These are phyloP conservation scores for Phaseolus coccineus DNA, from an alignment of 331 rosid species.

Conservation along the genomic window DNA sequence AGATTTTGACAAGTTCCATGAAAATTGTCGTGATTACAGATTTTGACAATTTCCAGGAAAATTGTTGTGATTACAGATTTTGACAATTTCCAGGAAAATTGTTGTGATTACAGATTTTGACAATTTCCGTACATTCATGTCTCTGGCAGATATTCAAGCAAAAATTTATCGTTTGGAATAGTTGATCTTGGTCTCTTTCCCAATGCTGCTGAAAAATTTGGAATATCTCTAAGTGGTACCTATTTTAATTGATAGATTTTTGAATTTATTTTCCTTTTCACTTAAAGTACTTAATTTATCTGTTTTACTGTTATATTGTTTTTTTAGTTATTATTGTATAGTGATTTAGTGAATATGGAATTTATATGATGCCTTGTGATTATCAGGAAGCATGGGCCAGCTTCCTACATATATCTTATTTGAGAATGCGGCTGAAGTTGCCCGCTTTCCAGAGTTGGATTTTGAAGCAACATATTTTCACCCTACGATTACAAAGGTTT, in stretches of 20 bases:
- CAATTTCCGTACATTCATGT: constrained; percentile 36
- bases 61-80: constrained; percentile 12
- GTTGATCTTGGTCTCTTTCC: constrained; percentile 97
- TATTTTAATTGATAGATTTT: background rate
- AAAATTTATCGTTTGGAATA: constrained; percentile 81
- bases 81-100: constrained; percentile 31
- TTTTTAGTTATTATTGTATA: constrained; percentile 12
- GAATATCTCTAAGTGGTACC: constrained; percentile 84
- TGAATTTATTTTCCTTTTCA: constrained; percentile 22
- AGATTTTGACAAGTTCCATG: no score
- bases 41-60: background rate
- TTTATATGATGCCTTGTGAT: constrained; percentile 34
- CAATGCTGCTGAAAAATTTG: constrained; percentile 82
- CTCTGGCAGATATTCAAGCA: constrained; percentile 83
- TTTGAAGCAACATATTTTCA: constrained; percentile 60
- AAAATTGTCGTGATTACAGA: no score
- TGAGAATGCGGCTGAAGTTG: constrained; percentile 78
- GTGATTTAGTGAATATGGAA: constrained; percentile 29
- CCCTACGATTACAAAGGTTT: constrained; percentile 79
- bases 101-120: constrained; percentile 28
- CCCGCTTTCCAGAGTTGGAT: constrained; percentile 79
- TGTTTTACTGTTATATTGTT: background rate
- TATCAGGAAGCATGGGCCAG: constrained; percentile 83
- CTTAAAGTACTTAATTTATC: constrained; percentile 1
- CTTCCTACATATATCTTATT: constrained; percentile 89